phyloP scores from a whole-genome alignment of 2,329 filamentous ascomycete genomes.

The Talaromyces pinophilus region DNA sequence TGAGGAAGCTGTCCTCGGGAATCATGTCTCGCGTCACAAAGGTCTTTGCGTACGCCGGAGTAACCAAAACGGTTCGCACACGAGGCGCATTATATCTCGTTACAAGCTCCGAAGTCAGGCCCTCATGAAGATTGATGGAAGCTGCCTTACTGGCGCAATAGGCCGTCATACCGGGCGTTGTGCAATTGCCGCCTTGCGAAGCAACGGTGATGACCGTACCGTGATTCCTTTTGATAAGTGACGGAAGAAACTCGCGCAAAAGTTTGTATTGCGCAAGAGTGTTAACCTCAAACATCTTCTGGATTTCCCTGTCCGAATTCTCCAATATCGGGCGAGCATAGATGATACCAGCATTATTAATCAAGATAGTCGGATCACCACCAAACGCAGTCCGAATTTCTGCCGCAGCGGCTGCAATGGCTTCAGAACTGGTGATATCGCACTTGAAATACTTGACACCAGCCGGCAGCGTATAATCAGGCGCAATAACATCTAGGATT shows the following conservation, averaged over 20 bases:
- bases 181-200: conserved; percentile 50
- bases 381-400: conserved; percentile 38
- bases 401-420: conserved; percentile 30
- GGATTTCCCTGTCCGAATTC: conserved; percentile 41
- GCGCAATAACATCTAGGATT: conserved; percentile 68
- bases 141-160: conserved; percentile 53
- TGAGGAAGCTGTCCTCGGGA: conserved; percentile 53
- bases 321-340: conserved; percentile 46
- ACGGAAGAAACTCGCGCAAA: conserved; percentile 51
- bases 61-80: conserved; percentile 32
- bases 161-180: conserved; percentile 48
- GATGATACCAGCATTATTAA: conserved; percentile 52
- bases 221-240: conserved; percentile 49
- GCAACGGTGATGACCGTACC: conserved; percentile 59
- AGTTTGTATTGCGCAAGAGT: conserved; percentile 50
- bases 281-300: conserved; percentile 52
- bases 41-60: conserved; percentile 17
- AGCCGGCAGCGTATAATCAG: conserved; percentile 43
- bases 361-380: conserved; percentile 40
- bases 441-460: conserved; percentile 30
- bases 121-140: conserved; percentile 54
- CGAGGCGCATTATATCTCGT: conserved; percentile 32
- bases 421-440: conserved; percentile 31
- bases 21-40: conserved; percentile 48
- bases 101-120: conserved; percentile 35